phyloP scores from a whole-genome alignment of 495 filamentous ascomycete genomes.

The Penicillium antarcticum region DNA sequence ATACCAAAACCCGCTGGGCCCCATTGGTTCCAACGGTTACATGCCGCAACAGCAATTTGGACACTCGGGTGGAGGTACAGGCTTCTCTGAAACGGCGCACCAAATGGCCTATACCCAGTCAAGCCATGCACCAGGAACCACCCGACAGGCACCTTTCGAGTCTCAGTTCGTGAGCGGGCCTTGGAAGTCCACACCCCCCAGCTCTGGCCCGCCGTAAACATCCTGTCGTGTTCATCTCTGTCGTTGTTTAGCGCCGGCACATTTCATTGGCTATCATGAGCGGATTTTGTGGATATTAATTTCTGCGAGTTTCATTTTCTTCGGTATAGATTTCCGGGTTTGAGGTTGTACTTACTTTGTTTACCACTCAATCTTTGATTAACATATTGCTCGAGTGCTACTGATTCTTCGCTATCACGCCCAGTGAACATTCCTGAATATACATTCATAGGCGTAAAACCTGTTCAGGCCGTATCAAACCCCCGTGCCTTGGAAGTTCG shows the following conservation, averaged over 20 bases:
- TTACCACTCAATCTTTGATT: too few relatives aligned
- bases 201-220: not conserved
- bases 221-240: not conserved
- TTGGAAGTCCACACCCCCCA: conserved; percentile 18
- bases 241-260: not conserved
- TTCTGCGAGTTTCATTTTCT: not conserved
- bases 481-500: too few relatives aligned
- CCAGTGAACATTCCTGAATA: too few relatives aligned
- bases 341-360: too few relatives aligned
- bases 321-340: conserved; percentile 4
- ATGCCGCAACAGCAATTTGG: conserved; percentile 1
- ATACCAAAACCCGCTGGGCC: conserved; percentile 14
- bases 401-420: too few relatives aligned
- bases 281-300: not conserved
- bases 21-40: conserved; percentile 11
- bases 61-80: not conserved
- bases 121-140: not conserved
- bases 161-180: conserved; percentile 26
- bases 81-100: not conserved
- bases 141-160: conserved; percentile 9
- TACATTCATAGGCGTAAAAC: too few relatives aligned
- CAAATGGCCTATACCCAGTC: conserved; percentile 1
- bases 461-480: too few relatives aligned
- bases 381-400: too few relatives aligned
- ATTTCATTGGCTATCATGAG: not conserved